Percentiles rank a stretch among this genome's conserved stretches.
Evolutionary conservation across 352 stramenopile species (phyloP).

Genomic region (Globisporangium acanthophoron): DNA sequence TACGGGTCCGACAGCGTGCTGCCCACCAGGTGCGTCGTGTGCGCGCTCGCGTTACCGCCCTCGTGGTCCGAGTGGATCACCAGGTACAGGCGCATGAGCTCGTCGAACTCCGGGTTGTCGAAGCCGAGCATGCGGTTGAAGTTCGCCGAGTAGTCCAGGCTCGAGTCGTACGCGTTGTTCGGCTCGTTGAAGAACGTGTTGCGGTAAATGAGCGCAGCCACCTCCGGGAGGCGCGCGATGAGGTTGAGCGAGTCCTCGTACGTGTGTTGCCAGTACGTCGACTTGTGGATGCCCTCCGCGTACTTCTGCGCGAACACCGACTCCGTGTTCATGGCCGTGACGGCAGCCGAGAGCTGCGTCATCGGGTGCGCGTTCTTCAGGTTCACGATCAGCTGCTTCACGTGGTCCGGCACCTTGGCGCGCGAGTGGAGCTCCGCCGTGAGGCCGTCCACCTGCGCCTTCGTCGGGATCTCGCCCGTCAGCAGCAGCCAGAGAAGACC

Average conservation of each 20-base stretch:
- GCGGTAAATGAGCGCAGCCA: constrained; percentile 98
- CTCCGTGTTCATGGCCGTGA: constrained; percentile 94
- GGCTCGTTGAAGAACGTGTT: constrained; percentile 98
- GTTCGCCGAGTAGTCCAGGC: constrained; percentile 98
- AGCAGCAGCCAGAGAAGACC: constrained; percentile 97
- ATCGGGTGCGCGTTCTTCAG: constrained; percentile 99
- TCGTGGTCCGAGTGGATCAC: constrained; percentile 99
- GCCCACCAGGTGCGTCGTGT: constrained; percentile 98
- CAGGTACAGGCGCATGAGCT: constrained; percentile 99
- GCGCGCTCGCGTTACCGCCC: constrained; percentile 97
- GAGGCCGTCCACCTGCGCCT: constrained; percentile 93
- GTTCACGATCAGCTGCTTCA: constrained; percentile 92
- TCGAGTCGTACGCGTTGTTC: constrained; percentile 90
- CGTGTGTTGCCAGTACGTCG: constrained; percentile 96
- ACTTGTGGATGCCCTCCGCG: constrained; percentile 95
- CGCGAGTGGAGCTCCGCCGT: constrained; percentile 95
- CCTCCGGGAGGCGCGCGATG: constrained; percentile 95
- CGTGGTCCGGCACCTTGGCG: constrained; percentile 93
- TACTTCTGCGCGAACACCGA: constrained; percentile 97
- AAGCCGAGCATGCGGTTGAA: constrained; percentile 99
- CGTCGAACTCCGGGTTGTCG: constrained; percentile 94
- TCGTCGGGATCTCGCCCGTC: constrained; percentile 96
- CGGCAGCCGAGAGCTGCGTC: constrained; percentile 96
- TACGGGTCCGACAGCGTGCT: constrained; percentile 97
- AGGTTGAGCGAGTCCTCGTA: constrained; percentile 99